A percentile compares a stretch with the other conserved stretches of the same genome.
Conservation (phyloP, 257 asterid species). For the Fraxinus anomala region DNA sequence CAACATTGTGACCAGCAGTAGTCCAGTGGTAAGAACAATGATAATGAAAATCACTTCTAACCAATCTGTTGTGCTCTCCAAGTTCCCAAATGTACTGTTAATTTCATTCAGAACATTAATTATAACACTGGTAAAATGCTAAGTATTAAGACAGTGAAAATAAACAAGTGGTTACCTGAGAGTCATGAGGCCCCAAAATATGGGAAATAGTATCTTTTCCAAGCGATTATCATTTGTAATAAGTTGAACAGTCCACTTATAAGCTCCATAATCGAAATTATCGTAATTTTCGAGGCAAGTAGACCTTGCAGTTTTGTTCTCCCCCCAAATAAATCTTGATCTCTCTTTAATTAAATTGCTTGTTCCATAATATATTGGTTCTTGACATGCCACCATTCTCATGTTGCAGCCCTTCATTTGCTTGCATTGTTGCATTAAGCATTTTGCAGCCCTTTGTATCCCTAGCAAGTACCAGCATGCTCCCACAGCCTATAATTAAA, state of each 20-base stretch:
- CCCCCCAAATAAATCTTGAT: slow-evolving; percentile 63
- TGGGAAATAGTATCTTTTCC: slow-evolving; percentile 87
- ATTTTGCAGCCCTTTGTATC: slow-evolving; percentile 65
- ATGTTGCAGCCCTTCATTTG: slow-evolving; percentile 37
- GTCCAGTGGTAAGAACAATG: slow-evolving; percentile 85
- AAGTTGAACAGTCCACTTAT: slow-evolving; percentile 95
- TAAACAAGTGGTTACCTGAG: slow-evolving; percentile 55
- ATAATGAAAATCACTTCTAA: slow-evolving; percentile 85
- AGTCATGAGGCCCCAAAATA: slow-evolving; percentile 99
- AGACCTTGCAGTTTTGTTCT: slow-evolving; percentile 50
- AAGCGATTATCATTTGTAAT: slow-evolving; percentile 69
- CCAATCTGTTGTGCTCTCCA: slow-evolving; percentile 99
- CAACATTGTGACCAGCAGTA: slow-evolving; percentile 86
- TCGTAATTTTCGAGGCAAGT: slow-evolving; percentile 61
- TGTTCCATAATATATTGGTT: slow-evolving; percentile 59
- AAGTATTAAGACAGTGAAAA: not conserved
- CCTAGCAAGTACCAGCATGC: slow-evolving; percentile 86
- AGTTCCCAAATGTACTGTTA: slow-evolving; percentile 84
- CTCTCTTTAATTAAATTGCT: slow-evolving; percentile 42
- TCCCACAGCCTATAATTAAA: slow-evolving; percentile 60
- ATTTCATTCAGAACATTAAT: slow-evolving; percentile 9
- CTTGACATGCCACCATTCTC: slow-evolving; percentile 53
- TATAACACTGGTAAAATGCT: not conserved
- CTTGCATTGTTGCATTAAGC: slow-evolving; percentile 55
- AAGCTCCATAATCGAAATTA: slow-evolving; percentile 73